Conservation (phyloP, 441 rosid species). For the Jatropha multifida region DNA sequence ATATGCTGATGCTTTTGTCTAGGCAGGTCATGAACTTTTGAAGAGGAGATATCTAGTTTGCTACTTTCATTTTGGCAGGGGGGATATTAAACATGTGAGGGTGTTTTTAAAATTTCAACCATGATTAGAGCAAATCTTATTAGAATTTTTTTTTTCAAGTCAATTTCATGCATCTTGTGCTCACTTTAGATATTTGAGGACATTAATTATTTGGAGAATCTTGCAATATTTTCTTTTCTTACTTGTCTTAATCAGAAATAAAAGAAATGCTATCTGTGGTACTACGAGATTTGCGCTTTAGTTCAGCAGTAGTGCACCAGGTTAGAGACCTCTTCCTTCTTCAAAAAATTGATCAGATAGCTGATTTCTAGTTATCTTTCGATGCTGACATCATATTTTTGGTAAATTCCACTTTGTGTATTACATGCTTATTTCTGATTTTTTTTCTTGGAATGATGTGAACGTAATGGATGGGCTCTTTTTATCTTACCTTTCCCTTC, state of each 20-base stretch:
- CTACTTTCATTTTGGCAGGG: not conserved
- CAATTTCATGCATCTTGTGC: not conserved
- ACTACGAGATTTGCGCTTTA: conserved; percentile 70
- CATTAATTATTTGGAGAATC: not conserved
- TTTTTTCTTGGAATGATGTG: not conserved
- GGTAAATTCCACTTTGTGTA: not conserved
- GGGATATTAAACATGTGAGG: not conserved
- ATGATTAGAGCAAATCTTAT: not conserved
- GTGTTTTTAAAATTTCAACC: not conserved
- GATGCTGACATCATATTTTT: not conserved
- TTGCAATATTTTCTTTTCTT: conserved; percentile 23
- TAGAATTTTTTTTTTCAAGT: too few species aligned
- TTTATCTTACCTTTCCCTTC: not conserved
- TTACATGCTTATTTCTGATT: not conserved
- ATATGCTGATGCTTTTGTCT: not conserved
- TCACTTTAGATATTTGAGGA: not conserved
- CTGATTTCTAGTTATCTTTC: conserved; percentile 11
- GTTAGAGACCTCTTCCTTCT: conserved; percentile 30
- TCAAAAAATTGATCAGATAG: not conserved
- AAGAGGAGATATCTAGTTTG: not conserved
- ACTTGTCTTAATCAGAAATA: conserved; percentile 59
- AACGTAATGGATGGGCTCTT: not conserved
- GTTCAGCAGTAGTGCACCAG: conserved; percentile 97
- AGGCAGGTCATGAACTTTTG: not conserved
- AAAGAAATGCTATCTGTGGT: conserved; percentile 81